Evolutionary conservation across 148 eudicot genomes (phyloP).

Genomic region (Chenopodium formosanum): DNA sequence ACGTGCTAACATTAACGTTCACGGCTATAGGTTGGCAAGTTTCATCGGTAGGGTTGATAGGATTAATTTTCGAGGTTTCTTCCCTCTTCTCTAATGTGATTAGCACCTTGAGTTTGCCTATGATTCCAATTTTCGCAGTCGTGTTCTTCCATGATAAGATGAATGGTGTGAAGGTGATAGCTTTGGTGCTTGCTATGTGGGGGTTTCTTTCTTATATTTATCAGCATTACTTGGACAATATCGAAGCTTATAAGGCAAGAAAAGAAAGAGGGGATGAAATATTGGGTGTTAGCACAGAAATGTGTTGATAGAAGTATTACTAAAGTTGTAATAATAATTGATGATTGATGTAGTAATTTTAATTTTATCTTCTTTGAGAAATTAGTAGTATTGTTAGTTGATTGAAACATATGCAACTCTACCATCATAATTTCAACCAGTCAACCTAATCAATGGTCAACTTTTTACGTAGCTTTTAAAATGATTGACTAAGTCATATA

Average conservation of each 20-base stretch:
- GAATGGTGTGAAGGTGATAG: slow-evolving; percentile 45
- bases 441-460: too few relatives aligned
- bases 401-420: too few relatives aligned
- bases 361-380: too few relatives aligned
- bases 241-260: slow-evolving; percentile 17
- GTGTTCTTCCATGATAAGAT: slow-evolving; percentile 49
- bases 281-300: not conserved
- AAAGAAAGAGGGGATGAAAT: not conserved
- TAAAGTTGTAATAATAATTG: too few relatives aligned
- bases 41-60: slow-evolving; percentile 33
- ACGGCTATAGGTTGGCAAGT: slow-evolving; percentile 50
- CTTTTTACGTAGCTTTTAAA: too few relatives aligned
- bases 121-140: slow-evolving; percentile 49
- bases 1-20: slow-evolving; percentile 43
- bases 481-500: too few relatives aligned
- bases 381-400: too few relatives aligned
- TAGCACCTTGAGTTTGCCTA: slow-evolving; percentile 44
- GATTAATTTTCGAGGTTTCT: slow-evolving; percentile 46
- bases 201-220: slow-evolving; percentile 51
- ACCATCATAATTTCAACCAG: too few relatives aligned
- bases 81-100: slow-evolving; percentile 51
- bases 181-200: slow-evolving; percentile 47
- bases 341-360: too few relatives aligned
- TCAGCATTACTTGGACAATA: slow-evolving; percentile 46
- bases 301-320: not conserved